These are phyloP conservation scores for Calocera viscosa DNA, from an alignment of 768 basidiomycete species.

Conservation along the genomic window DNA sequence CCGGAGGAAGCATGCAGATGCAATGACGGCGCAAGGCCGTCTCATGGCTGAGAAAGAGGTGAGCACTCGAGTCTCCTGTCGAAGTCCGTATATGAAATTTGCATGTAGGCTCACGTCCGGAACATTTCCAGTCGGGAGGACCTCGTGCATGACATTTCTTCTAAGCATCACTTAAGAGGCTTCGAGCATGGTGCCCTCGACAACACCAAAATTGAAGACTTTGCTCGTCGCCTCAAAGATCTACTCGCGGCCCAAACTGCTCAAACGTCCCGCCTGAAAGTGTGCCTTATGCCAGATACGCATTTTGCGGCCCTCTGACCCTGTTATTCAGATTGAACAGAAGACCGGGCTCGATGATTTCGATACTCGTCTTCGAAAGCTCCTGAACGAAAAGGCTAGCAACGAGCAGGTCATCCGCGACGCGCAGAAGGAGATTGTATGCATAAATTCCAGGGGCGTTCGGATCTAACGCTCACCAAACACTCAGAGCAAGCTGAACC, in stretches of 20 bases:
- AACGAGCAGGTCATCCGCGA: constrained; percentile 43
- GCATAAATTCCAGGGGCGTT: constrained; percentile 44
- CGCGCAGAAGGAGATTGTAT: constrained; percentile 39
- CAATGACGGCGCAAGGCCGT: constrained; percentile 36
- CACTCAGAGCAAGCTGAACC: not conserved
- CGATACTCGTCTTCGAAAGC: constrained; percentile 41
- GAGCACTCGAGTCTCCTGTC: constrained; percentile 1
- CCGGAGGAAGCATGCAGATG: constrained; percentile 21
- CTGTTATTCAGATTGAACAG: constrained; percentile 38
- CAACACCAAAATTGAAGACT: constrained; percentile 58
- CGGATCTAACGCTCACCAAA: not conserved
- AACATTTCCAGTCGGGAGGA: constrained; percentile 60
- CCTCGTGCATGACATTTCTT: constrained; percentile 55
- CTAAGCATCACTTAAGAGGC: constrained; percentile 59
- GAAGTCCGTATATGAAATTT: not conserved
- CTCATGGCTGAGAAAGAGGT: constrained; percentile 66
- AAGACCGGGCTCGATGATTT: constrained; percentile 51
- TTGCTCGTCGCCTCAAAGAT: constrained; percentile 52
- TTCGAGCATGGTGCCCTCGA: constrained; percentile 59
- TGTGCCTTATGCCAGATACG: not conserved
- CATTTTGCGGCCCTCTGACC: not conserved
- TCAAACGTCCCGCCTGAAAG: constrained; percentile 51
- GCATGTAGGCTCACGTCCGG: constrained; percentile 55
- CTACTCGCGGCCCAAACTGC: constrained; percentile 48
- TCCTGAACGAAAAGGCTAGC: constrained; percentile 45